These are phyloP conservation scores for Funneliformis mosseae DNA, from an alignment of 192 early-diverging fungal genomes.

Conservation along the genomic window DNA sequence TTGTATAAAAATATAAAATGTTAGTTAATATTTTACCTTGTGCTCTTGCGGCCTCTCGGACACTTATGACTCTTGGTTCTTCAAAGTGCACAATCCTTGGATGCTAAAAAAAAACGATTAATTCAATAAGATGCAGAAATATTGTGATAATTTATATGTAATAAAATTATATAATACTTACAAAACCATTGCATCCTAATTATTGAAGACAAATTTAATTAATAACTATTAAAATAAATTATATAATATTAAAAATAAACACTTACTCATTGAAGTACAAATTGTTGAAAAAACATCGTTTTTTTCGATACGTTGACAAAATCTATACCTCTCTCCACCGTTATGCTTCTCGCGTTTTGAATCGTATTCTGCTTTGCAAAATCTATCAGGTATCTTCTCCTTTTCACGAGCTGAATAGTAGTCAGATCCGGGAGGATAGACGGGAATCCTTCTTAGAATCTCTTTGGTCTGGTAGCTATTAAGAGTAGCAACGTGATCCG, in stretches of 20 bases:
- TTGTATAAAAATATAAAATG: neutral
- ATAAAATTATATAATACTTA: constrained; percentile 6
- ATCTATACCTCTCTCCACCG: neutral
- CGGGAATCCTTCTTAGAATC: constrained; percentile 9
- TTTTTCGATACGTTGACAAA: constrained; percentile 22
- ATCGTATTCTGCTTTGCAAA: neutral
- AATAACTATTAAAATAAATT: neutral
- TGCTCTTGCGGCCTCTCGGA: constrained; percentile 37
- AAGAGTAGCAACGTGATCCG: constrained; percentile 1
- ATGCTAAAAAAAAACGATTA: constrained; percentile 8
- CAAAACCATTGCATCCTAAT: constrained; percentile 11
- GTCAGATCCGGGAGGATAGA: neutral
- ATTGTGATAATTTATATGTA: too few species aligned
- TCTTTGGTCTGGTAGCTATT: constrained; percentile 6
- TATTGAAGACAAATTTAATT: neutral
- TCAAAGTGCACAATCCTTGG: constrained; percentile 30
- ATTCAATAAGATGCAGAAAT: neutral
- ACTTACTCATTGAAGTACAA: constrained; percentile 27
- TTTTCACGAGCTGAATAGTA: constrained; percentile 19
- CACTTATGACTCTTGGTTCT: constrained; percentile 35
- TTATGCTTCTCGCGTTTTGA: neutral
- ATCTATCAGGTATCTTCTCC: neutral
- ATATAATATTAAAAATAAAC: neutral
- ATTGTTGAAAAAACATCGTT: constrained; percentile 22
- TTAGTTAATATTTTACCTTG: constrained; percentile 32